Evolutionary conservation across 179 eudicot species (phyloP), one percentile per base, ranked within the genome.

Genomic region (Silene vulgaris): DNA sequence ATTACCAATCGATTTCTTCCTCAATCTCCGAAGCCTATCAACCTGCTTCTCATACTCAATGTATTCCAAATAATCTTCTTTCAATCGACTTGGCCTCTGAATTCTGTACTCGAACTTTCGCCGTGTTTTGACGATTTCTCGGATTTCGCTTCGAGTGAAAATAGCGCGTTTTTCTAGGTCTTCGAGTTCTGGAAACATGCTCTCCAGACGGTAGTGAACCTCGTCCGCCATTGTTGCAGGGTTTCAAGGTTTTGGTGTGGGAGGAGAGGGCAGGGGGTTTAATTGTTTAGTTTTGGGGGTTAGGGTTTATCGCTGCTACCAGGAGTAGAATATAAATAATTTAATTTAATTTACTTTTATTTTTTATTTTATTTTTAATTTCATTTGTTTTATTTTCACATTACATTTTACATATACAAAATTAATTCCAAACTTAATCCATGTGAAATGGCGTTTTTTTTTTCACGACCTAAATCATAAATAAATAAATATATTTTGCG

Each of bases 181-280:
- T 65, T 93, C 90, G 43, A 93, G 89, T 83, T 93, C 94, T 0
- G 87, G 56, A 20, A 90, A 84, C 98, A 90, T 93, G 20, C 90
- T 89, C 87, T 93, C 97, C 0, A 93, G 87, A 71, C 83, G 79
- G 84, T 70, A 84, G 35, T 93, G 97, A 1, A 93, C 98, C 1
- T 86, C 85, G 81, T 93, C 98, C 80, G 96, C 98, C 98, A 93
- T 93, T 45, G 29, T 74, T 72, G 60, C 60, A 76, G 61, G 77
- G 5, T 72, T 56, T 69, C 13, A n/a, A 5, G 40, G 54, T 50
- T 73, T 73, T 5, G 50, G 11, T 6, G 32, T 8, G 19, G 67
- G 14, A 29, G 63, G 52, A 45, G 3, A 13, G 1, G 52, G 32
- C 9, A 30, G 20, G 32, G 63, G 29, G 14, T 56, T 52, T 56